Percentiles rank a stretch among this genome's conserved stretches.
These are phyloP conservation scores for Artomyces pyxidatus DNA, from an alignment of 768 basidiomycete species.

Conservation along the genomic window DNA sequence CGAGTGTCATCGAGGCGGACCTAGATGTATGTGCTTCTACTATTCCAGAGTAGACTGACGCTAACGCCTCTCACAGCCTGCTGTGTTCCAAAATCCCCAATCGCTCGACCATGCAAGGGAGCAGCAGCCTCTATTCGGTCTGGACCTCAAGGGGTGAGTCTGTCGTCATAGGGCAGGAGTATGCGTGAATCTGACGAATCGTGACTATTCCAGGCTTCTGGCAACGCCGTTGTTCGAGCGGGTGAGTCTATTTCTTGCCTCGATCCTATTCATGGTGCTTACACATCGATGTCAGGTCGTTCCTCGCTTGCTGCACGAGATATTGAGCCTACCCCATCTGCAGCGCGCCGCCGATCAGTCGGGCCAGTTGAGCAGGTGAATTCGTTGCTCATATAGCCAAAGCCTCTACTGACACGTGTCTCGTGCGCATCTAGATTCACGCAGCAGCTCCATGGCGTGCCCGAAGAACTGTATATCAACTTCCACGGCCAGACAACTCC, in stretches of 20 bases:
- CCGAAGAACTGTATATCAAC: slow-evolving; percentile 10
- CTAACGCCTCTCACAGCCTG: too few relatives aligned
- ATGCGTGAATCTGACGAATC: background rate
- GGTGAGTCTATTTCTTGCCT: background rate
- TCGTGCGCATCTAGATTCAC: slow-evolving; percentile 1
- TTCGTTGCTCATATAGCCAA: too few relatives aligned
- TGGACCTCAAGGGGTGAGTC: slow-evolving; percentile 11
- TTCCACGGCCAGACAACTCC: slow-evolving; percentile 14
- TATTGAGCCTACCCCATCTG: slow-evolving; percentile 16
- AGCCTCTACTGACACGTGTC: background rate
- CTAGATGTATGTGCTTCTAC: slow-evolving; percentile 8
- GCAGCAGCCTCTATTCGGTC: slow-evolving; percentile 5
- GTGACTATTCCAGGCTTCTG: slow-evolving; percentile 8
- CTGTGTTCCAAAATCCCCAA: background rate
- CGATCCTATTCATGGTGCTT: background rate
- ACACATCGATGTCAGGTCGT: slow-evolving; percentile 7
- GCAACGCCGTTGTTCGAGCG: slow-evolving; percentile 5
- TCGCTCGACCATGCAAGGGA: background rate
- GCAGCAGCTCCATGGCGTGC: slow-evolving; percentile 1
- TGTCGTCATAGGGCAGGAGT: background rate
- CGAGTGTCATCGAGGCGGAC: slow-evolving; percentile 16
- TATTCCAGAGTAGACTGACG: too few relatives aligned
- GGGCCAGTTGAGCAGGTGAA: slow-evolving; percentile 8
- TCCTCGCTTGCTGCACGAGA: slow-evolving; percentile 6
- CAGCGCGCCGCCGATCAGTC: slow-evolving; percentile 9